phyloP scores from a whole-genome alignment of 2,329 filamentous ascomycete species.

The Alternaria gansuensis region DNA sequence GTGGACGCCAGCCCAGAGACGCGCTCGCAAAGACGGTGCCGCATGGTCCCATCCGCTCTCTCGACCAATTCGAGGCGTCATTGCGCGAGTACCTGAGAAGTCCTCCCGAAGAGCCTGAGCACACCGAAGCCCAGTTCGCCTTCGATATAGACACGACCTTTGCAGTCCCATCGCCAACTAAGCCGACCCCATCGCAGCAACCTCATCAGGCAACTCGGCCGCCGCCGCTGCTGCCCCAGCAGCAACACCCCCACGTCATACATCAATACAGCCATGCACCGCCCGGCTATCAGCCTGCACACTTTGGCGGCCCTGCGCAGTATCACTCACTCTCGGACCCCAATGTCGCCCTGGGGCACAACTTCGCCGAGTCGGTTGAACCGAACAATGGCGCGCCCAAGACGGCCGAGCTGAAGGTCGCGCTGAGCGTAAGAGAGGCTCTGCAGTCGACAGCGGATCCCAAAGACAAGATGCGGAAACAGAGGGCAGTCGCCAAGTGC shows the following conservation, averaged over 20 bases:
- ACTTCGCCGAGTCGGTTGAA: conserved; percentile 24
- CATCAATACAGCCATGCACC: conserved; percentile 33
- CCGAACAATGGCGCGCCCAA: conserved; percentile 21
- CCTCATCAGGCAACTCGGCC: conserved; percentile 8
- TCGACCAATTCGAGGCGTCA: conserved; percentile 51
- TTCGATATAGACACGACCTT: conserved; percentile 53
- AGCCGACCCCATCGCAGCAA: conserved; percentile 9
- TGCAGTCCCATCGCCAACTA: conserved; percentile 34
- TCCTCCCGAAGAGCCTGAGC: conserved; percentile 49
- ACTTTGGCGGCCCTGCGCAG: conserved; percentile 31
- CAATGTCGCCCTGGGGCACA: conserved; percentile 36
- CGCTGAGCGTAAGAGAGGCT: conserved; percentile 50
- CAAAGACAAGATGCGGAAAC: conserved; percentile 56
- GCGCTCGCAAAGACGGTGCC: conserved; percentile 46
- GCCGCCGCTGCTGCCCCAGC: conserved; percentile 9
- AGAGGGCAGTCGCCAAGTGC: conserved; percentile 58
- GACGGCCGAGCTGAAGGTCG: conserved; percentile 37
- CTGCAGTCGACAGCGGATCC: conserved; percentile 48
- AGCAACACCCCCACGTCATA: conserved; percentile 17
- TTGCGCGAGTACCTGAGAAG: conserved; percentile 48
- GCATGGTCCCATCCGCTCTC: conserved; percentile 41
- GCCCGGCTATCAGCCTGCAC: conserved; percentile 44
- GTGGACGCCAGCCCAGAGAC: conserved; percentile 52
- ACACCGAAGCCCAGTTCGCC: conserved; percentile 51
- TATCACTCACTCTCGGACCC: conserved; percentile 42